These are phyloP conservation scores for Xylaria grammica DNA, from an alignment of 495 filamentous ascomycete genomes.

Conservation along the genomic window DNA sequence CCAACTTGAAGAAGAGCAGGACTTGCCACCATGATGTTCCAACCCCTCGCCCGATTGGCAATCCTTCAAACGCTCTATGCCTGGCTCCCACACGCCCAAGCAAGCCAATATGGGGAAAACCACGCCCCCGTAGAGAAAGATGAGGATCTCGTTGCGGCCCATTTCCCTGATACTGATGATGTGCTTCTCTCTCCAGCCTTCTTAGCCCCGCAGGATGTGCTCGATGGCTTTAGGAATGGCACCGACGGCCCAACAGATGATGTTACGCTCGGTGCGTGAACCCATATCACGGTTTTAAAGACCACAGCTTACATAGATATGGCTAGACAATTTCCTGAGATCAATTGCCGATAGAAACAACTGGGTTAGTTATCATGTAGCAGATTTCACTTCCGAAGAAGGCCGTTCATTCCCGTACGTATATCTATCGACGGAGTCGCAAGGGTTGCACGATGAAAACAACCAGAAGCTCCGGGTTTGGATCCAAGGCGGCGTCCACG, in stretches of 20 bases:
- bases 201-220: slow-evolving; percentile 16
- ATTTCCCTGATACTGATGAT: slow-evolving; percentile 34
- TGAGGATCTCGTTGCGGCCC: slow-evolving; percentile 32
- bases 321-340: slow-evolving; percentile 27
- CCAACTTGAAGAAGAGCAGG: not conserved
- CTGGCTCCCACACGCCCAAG: slow-evolving; percentile 9
- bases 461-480: slow-evolving; percentile 34
- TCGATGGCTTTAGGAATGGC: slow-evolving; percentile 31
- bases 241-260: slow-evolving; percentile 35
- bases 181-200: slow-evolving; percentile 37
- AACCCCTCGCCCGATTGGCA: slow-evolving; percentile 2
- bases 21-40: slow-evolving; percentile 11
- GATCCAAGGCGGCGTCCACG: slow-evolving; percentile 38
- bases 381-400: slow-evolving; percentile 36
- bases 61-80: not conserved
- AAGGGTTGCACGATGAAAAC: not conserved
- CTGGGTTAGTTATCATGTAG: slow-evolving; percentile 30
- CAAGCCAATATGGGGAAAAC: slow-evolving; percentile 35
- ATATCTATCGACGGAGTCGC: slow-evolving; percentile 22
- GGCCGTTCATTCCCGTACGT: slow-evolving; percentile 36
- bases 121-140: slow-evolving; percentile 30
- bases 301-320: not conserved
- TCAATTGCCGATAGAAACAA: slow-evolving; percentile 29
- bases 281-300: not conserved
- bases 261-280: slow-evolving; percentile 29